Evolutionary conservation across 2,329 filamentous ascomycete genomes (phyloP).

Genomic region (Cylindrodendrum hubeiense): DNA sequence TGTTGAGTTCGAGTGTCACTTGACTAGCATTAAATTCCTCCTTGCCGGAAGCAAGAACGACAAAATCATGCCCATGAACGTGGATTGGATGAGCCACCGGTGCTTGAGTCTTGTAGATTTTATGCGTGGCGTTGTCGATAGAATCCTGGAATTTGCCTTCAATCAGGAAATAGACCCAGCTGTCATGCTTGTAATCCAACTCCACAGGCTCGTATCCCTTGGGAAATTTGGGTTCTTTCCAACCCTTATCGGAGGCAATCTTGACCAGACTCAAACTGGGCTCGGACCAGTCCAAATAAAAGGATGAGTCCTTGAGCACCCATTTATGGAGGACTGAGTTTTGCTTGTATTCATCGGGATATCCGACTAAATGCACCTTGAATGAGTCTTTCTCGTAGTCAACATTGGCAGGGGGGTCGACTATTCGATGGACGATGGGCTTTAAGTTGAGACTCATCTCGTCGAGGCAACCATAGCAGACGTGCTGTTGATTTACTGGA

Average conservation of each 20-base stretch:
- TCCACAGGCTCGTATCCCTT: slow-evolving; percentile 17
- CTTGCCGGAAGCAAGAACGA: slow-evolving; percentile 33
- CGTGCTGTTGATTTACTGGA: not conserved
- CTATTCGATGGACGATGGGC: slow-evolving; percentile 4
- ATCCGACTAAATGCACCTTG: slow-evolving; percentile 18
- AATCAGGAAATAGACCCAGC: slow-evolving; percentile 19
- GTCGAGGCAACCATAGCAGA: slow-evolving; percentile 18
- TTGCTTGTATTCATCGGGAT: slow-evolving; percentile 4
- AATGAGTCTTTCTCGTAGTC: slow-evolving; percentile 6
- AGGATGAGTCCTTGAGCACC: slow-evolving; percentile 15
- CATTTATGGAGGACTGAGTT: slow-evolving; percentile 12
- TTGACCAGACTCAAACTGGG: slow-evolving; percentile 20
- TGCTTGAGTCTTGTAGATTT: slow-evolving; percentile 6
- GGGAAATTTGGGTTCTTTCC: slow-evolving; percentile 8
- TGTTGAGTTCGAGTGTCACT: slow-evolving; percentile 22
- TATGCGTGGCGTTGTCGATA: slow-evolving; percentile 1
- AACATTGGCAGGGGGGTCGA: not conserved
- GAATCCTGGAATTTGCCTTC: slow-evolving; percentile 13
- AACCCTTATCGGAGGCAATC: slow-evolving; percentile 12
- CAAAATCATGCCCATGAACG: slow-evolving; percentile 44
- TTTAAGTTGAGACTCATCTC: not conserved
- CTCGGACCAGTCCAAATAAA: slow-evolving; percentile 13
- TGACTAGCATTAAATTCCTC: slow-evolving; percentile 28
- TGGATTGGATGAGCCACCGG: slow-evolving; percentile 38
- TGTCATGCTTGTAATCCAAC: not conserved